These are phyloP conservation scores for Fusarium neocosmosporiellum DNA, from an alignment of 2,329 filamentous ascomycete species.

Conservation along the genomic window DNA sequence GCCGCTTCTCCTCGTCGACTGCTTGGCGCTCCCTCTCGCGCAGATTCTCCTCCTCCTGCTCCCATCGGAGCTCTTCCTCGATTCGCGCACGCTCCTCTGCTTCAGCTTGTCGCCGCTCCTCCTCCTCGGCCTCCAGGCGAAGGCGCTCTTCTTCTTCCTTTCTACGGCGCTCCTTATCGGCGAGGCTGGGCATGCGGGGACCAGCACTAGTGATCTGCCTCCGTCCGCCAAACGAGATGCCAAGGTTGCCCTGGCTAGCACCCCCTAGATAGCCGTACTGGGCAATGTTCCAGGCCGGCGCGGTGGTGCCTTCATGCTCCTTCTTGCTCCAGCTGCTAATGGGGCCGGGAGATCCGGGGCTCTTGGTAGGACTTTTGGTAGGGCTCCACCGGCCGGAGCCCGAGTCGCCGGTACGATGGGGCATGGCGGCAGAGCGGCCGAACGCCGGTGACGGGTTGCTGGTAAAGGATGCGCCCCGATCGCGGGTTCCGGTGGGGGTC, in stretches of 20 bases:
- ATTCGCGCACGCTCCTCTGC: slow-evolving; percentile 73
- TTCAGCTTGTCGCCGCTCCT: slow-evolving; percentile 59
- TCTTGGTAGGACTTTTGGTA: slow-evolving; percentile 64
- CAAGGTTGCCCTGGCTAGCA: slow-evolving; percentile 94
- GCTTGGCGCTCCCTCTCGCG: slow-evolving; percentile 70
- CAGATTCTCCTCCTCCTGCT: slow-evolving; percentile 70
- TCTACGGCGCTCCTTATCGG: slow-evolving; percentile 82
- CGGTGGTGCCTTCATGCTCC: slow-evolving; percentile 81
- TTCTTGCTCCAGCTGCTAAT: slow-evolving; percentile 93
- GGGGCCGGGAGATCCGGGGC: slow-evolving; percentile 59
- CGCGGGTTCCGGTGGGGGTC: slow-evolving; percentile 59
- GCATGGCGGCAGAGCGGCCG: slow-evolving; percentile 52
- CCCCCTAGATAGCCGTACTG: slow-evolving; percentile 99
- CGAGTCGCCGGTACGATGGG: slow-evolving; percentile 65
- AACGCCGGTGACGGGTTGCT: slow-evolving; percentile 69
- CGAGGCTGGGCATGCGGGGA: slow-evolving; percentile 82
- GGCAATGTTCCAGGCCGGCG: slow-evolving; percentile 97
- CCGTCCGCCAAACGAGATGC: slow-evolving; percentile 89
- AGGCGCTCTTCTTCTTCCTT: slow-evolving; percentile 71
- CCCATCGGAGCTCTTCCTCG: slow-evolving; percentile 75
- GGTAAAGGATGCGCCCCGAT: slow-evolving; percentile 64
- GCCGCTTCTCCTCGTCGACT: slow-evolving; percentile 74
- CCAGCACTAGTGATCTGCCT: slow-evolving; percentile 90
- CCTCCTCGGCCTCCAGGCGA: slow-evolving; percentile 64
- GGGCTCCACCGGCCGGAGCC: slow-evolving; percentile 70